These are phyloP conservation scores for Cylindricascospora bacillispora DNA, from an alignment of 1,139 yeast genomes.

Conservation along the genomic window DNA sequence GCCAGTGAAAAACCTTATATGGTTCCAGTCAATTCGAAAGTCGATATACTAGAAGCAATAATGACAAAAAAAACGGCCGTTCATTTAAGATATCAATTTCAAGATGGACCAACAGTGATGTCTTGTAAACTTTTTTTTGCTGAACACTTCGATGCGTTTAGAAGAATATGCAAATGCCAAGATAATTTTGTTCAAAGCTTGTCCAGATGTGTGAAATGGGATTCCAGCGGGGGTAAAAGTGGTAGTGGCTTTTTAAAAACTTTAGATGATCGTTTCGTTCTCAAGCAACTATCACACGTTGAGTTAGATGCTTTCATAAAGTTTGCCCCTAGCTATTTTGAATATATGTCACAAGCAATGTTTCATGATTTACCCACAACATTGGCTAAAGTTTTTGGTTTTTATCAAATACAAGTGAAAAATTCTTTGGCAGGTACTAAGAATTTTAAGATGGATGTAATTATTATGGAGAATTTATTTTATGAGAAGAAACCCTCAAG, in stretches of 20 bases:
- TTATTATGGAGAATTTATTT: slow-evolving; percentile 92
- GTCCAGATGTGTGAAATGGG: slow-evolving; percentile 91
- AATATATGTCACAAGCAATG: slow-evolving; percentile 88
- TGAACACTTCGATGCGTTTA: slow-evolving; percentile 91
- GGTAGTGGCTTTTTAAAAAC: slow-evolving; percentile 93
- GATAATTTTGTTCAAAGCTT: slow-evolving; percentile 75
- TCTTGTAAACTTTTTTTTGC: slow-evolving; percentile 92
- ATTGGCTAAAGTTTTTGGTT: slow-evolving; percentile 87
- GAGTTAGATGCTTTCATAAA: slow-evolving; percentile 90
- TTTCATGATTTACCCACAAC: slow-evolving; percentile 93
- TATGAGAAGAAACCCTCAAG: slow-evolving; percentile 74
- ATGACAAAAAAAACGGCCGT: slow-evolving; percentile 78
- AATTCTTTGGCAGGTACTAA: slow-evolving; percentile 59
- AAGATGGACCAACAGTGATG: slow-evolving; percentile 69
- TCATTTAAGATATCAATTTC: slow-evolving; percentile 83
- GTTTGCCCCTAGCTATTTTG: slow-evolving; percentile 94
- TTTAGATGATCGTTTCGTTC: slow-evolving; percentile 74
- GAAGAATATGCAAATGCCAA: slow-evolving; percentile 71
- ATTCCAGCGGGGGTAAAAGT: slow-evolving; percentile 90
- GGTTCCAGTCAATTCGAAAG: not conserved
- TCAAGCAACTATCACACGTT: slow-evolving; percentile 76
- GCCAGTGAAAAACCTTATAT: slow-evolving; percentile 1
- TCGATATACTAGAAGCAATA: slow-evolving; percentile 38
- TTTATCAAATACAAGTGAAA: slow-evolving; percentile 82
- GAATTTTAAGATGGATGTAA: slow-evolving; percentile 73